phyloP scores from a whole-genome alignment of 2,329 filamentous ascomycete genomes.

The Cordyceps tenuipes region DNA sequence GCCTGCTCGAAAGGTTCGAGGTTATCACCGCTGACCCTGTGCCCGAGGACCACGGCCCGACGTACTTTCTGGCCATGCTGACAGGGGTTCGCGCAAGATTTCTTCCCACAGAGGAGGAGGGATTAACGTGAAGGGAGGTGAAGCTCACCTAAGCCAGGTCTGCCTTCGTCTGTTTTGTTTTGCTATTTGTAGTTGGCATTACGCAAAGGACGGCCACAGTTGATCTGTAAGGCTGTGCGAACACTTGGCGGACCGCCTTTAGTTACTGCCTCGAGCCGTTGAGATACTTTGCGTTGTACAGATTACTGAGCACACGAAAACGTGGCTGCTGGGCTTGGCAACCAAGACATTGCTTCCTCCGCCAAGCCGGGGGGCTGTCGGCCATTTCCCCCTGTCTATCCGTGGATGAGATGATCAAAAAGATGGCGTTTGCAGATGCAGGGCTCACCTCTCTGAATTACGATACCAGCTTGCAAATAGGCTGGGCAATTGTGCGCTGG shows the following conservation, averaged over 20 bases:
- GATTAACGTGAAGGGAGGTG: not conserved
- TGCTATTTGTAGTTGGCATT: not conserved
- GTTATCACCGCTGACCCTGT: conserved; percentile 31
- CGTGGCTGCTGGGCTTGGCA: not conserved
- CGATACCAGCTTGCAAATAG: not conserved
- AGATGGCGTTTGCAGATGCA: not conserved
- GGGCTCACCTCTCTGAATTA: not conserved
- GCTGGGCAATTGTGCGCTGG: not conserved
- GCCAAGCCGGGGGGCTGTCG: not conserved
- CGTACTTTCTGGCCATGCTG: conserved; percentile 46
- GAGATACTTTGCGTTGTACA: not conserved
- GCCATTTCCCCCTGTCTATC: not conserved
- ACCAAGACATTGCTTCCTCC: not conserved
- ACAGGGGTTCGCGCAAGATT: conserved; percentile 18
- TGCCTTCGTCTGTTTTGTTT: not conserved
- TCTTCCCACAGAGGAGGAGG: not conserved
- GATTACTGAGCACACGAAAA: not conserved
- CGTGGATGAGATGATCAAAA: not conserved
- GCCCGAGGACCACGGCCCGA: conserved; percentile 27
- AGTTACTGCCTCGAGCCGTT: not conserved
- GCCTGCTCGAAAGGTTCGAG: conserved; percentile 36
- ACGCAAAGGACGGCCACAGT: not conserved
- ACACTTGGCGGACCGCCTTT: not conserved
- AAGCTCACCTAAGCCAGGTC: not conserved
- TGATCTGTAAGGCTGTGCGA: not conserved